Evolutionary conservation across 148 eudicot genomes (phyloP), one percentile per base, ranked within the genome.

Genomic region (Talinum fruticosum): DNA sequence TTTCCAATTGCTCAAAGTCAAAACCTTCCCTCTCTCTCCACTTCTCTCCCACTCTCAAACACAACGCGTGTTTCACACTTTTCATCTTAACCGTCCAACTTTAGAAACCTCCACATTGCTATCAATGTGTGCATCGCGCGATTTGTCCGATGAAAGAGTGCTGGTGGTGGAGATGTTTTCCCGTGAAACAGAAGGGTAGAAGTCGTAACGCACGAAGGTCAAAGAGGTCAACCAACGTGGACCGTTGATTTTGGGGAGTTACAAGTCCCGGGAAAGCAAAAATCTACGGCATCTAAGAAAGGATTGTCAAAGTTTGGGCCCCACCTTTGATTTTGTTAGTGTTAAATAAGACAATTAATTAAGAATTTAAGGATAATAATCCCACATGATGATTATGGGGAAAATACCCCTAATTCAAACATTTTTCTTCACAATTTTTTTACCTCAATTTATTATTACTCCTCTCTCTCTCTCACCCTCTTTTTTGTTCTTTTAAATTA

Each of bases 1-100:
- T 87, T 85, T 83, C 81, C 75, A 45, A 45, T 79, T 69, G 30
- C 38, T 38, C 41, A 85, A 87, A 87, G 90, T 87, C 90, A 87
- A 87, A 83, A 81, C 77, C 34, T 30, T 77, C 71, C 29, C 34
- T 51, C 45, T 66, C 66, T 4, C 8, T 37, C 6, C 24, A 3
- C 7, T 2, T 10, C 5, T 3, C 21, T 5, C 41, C 26, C 51
- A 37, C 28, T 36, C 77, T 24, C 82, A 36, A 10, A 0, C 24
- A 14, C 1, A 0, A 54, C 82, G 34, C 81, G 83, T 84, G 79
- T 0, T 2, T 0, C 0, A 0, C 74, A 75, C 65, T 1, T 0
- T 2, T 18, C 1, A 36, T 77, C 49, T 19, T 1, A 8, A 5
- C 77, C 77, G 77, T 81, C 38, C 14, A 44, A 62, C 10, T 26